phyloP scores from a whole-genome alignment of 2,329 filamentous ascomycete species.

The Metarhizium sp. region DNA sequence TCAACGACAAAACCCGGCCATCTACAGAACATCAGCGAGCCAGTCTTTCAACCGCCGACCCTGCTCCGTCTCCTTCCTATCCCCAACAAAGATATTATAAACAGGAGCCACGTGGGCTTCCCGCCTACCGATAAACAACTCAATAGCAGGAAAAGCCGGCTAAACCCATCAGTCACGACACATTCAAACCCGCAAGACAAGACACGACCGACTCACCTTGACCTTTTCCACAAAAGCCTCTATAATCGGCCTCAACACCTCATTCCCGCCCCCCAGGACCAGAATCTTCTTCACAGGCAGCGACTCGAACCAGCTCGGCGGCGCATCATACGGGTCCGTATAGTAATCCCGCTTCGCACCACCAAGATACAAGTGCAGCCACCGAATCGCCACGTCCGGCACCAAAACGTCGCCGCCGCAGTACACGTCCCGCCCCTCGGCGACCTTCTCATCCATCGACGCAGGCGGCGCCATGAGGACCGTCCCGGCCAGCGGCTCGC shows the following conservation, averaged over 20 bases:
- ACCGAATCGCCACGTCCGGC: neutral
- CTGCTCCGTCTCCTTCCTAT: too few relatives aligned
- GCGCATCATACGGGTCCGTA: slow-evolving; percentile 10
- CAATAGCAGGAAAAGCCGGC: too few relatives aligned
- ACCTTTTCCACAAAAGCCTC: slow-evolving; percentile 8
- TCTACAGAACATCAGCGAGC: too few relatives aligned
- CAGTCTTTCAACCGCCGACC: too few relatives aligned
- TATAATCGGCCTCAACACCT: slow-evolving; percentile 10
- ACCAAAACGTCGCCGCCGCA: slow-evolving; percentile 8
- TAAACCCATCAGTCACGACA: too few relatives aligned
- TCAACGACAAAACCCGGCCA: too few relatives aligned
- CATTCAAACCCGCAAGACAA: too few relatives aligned
- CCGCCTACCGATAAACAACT: too few relatives aligned
- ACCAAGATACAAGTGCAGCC: slow-evolving; percentile 2
- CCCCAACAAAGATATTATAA: too few relatives aligned
- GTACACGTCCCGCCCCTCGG: slow-evolving; percentile 3
- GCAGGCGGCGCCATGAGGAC: slow-evolving; percentile 10
- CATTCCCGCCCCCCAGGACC: slow-evolving; percentile 9
- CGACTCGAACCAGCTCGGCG: slow-evolving; percentile 10
- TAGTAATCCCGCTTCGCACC: slow-evolving; percentile 8
- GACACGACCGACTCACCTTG: slow-evolving; percentile 5
- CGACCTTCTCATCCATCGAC: slow-evolving; percentile 3
- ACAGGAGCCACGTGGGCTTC: too few relatives aligned
- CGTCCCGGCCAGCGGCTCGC: slow-evolving; percentile 7
- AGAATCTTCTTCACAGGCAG: slow-evolving; percentile 9